Conservation (phyloP, 768 basidiomycete species). For the Kwoniella dendrophila region DNA sequence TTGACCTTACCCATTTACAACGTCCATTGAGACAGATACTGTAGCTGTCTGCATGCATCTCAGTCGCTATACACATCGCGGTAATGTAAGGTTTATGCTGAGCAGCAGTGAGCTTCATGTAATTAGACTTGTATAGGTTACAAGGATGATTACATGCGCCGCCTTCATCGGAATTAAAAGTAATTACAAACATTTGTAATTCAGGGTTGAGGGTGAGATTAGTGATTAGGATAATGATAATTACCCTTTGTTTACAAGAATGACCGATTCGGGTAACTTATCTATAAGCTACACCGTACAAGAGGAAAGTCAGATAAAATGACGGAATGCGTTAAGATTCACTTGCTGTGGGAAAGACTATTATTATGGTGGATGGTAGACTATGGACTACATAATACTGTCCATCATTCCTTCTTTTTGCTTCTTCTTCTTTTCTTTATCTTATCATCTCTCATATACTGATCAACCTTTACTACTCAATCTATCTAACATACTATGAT, state of each 20-base stretch:
- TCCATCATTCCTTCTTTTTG: background rate
- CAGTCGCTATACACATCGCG: too few species aligned
- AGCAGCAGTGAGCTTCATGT: too few species aligned
- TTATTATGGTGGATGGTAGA: too few species aligned
- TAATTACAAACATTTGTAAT: conserved; percentile 4
- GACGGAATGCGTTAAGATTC: conserved; percentile 5
- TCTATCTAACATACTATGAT: conserved; percentile 12
- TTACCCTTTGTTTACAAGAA: conserved; percentile 20
- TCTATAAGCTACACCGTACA: background rate
- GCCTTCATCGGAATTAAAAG: too few species aligned
- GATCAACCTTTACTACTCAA: background rate
- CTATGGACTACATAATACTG: background rate
- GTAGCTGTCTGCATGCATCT: too few species aligned
- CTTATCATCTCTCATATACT: background rate
- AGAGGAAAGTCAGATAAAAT: background rate
- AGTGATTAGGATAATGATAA: background rate
- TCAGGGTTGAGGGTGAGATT: background rate
- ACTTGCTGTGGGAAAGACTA: background rate
- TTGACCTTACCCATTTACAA: too few species aligned
- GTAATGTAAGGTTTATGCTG: too few species aligned
- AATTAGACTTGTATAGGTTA: too few species aligned
- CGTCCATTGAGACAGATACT: too few species aligned
- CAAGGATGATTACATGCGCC: background rate
- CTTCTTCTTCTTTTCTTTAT: background rate
- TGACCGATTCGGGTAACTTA: conserved; percentile 5